Base-by-base conservation (phyloP, 805 yeast genomes). In the Debaryomyces tyrocola region DNA sequence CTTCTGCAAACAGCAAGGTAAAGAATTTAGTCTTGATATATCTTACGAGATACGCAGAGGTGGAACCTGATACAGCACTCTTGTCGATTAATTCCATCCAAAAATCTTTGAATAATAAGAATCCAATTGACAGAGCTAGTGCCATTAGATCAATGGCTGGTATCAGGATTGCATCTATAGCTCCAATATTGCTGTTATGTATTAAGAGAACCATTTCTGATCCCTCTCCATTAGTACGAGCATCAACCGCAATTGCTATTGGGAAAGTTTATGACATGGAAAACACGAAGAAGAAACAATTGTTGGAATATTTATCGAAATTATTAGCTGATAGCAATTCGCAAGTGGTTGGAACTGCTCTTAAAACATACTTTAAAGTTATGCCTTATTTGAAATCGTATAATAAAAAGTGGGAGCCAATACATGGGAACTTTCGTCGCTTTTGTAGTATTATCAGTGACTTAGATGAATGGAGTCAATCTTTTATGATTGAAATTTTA, bases 51-150 rank as follows among this genome's bases (percentile, higher is more conserved):
- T 90, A 82, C 62, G 94, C 96, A 20, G 95, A 89, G 51, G 64
- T 74, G 45, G 91, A 89, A 54, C 96, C 94, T 8, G 96, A 91
- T 62, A 78, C 88, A n/a, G 94, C 98, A 2, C 75, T 94, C 17
- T 73, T 94, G 39, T 83, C 96, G 0, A 87, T 94, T 53, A 94
- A 94, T 64, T 87, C 97, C 0, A 87, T 94, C 41, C 99, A 94
- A 63, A 90, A 87, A 64, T 77, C 89, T 1, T 67, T 92, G 24
- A 72, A 77, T 8, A 96, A 90, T 55, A 81, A 82, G 53, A 78
- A 77, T 49, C 85, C 95, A 1, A 75, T 80, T 9, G 71, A 77
- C 14, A 73, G 98, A 51, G 79, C 91, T 2, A 70, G 88, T 46
- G 85, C 96, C 0, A 78, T 94, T 37, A 76, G 91, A 44, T 84